Base-by-base conservation (phyloP, 441 rosid species). In the Adansonia madagascariensis region DNA sequence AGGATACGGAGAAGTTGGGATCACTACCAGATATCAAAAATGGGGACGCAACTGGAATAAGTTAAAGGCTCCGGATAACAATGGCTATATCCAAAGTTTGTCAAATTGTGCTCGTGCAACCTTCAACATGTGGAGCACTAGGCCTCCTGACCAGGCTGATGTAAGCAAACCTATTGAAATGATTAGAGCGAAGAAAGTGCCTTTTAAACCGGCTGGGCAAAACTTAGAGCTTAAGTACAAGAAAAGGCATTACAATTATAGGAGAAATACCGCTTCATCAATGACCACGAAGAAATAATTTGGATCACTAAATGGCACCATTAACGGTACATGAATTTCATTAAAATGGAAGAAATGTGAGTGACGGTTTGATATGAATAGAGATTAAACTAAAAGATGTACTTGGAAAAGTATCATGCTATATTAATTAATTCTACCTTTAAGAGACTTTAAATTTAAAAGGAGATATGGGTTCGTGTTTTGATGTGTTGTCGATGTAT, bases 161-260 rank as follows among this genome's bases (percentile, higher is more conserved):
- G 90, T n/a, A 15, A 92, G 86, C 27, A 85, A 63, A 77, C 95
- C 97, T n/a, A 86, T 61, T 56, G 94, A 92, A 92, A 90, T 91
- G 77, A 92, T 85, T 79, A 90, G 63, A 70, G 97, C 94, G 65
- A 88, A 92, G 84, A 92, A 92, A 11, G 94, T 90, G 64, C 91
- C 97, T 82, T 90, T 92, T 78, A 86, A 88, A 14, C 97, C 94
- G 9, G 91, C 70, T 65, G 94, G 97, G 70, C 91, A 90, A 57
- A 92, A 89, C 89, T 90, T 92, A 56, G 97, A 87, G 73, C 93
- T 89, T n/a, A n/a, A 91, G 90, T 1, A 89, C 94, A 59, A 89
- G 93, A 31, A 89, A 82, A 3, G 93, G 97, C 89, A 89, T 85
- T 93, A 94, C 82, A 73, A 92, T 80, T 89, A 92, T 81, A 75